phyloP scores from a whole-genome alignment of 257 asterid species.

The Solanum phureja region DNA sequence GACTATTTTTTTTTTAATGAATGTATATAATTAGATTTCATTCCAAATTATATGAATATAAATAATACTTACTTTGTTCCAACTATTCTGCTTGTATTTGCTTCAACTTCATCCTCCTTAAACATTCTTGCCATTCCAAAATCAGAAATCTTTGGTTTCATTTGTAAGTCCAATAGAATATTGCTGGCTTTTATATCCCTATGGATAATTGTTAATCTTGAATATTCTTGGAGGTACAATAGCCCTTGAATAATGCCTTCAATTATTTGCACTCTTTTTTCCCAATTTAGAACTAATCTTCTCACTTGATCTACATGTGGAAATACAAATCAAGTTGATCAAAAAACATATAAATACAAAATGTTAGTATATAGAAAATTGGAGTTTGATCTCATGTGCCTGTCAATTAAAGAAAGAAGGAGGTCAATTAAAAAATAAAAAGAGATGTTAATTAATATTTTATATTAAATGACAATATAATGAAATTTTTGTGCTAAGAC shows the following conservation, averaged over 20 bases:
- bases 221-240: neutral
- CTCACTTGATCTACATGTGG: neutral
- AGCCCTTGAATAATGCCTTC: neutral
- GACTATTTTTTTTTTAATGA: neutral
- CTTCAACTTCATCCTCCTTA: neutral
- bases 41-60: neutral
- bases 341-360: neutral
- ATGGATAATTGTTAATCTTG: neutral
- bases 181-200: neutral
- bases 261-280: neutral
- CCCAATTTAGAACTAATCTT: neutral
- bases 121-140: neutral
- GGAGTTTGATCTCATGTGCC: neutral
- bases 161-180: neutral
- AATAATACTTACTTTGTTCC: neutral
- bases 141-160: neutral
- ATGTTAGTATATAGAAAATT: neutral
- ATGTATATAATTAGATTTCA: neutral
- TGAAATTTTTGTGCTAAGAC: neutral
- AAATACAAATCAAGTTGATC: neutral
- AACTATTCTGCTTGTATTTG: neutral
- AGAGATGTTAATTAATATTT: neutral
- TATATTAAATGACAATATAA: neutral
- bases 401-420: neutral
- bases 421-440: too few relatives aligned